Conservation (phyloP, 306 rosid species). For the Crotalaria pallida region DNA sequence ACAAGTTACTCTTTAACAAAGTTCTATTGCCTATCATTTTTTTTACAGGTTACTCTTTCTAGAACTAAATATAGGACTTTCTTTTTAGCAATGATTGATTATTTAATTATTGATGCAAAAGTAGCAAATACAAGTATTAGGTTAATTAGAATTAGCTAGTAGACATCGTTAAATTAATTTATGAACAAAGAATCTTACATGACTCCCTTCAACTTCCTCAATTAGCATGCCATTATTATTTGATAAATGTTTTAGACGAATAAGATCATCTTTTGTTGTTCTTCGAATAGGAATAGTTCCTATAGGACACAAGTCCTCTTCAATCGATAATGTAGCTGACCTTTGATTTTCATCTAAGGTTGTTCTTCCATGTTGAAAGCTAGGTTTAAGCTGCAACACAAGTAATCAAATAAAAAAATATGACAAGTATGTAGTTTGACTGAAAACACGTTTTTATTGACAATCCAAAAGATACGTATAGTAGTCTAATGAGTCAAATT, state of each 20-base stretch:
- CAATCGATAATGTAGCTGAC: background rate
- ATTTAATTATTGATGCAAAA: too few species aligned
- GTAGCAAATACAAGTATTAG: too few species aligned
- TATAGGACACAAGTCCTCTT: background rate
- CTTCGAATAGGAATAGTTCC: conserved; percentile 9
- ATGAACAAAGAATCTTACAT: background rate
- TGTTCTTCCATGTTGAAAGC: background rate
- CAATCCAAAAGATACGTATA: too few species aligned
- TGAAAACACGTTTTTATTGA: background rate
- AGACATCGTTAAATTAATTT: background rate
- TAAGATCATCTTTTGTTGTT: conserved; percentile 4
- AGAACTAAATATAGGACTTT: too few species aligned
- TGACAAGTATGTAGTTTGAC: too few species aligned
- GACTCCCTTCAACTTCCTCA: background rate
- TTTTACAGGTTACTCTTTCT: too few species aligned
- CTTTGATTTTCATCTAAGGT: background rate
- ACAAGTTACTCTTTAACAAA: too few species aligned
- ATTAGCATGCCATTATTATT: background rate
- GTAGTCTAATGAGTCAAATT: too few species aligned
- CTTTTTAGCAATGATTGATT: too few species aligned
- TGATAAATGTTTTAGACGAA: background rate
- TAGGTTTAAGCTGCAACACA: background rate
- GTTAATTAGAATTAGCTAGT: too few species aligned
- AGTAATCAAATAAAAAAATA: too few species aligned
- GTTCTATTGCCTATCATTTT: too few species aligned